Conservation (phyloP, 2,329 filamentous ascomycete species). For the Coniochaeta hoffmannii region DNA sequence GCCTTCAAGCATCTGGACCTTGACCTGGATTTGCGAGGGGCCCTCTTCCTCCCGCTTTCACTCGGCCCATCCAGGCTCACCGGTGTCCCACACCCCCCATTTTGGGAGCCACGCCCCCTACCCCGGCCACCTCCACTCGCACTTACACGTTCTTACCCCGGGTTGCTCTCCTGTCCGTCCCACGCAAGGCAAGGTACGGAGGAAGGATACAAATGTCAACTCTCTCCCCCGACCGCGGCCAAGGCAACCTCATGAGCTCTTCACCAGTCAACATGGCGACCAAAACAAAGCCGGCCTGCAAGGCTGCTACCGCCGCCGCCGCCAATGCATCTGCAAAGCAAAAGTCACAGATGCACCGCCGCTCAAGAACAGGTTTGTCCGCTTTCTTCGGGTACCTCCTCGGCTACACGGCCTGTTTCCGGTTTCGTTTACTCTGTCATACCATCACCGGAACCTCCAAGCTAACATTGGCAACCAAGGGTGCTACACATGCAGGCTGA, state of each 20-base stretch:
- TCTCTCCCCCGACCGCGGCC: slow-evolving; percentile 54
- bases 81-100: slow-evolving; percentile 5
- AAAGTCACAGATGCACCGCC: slow-evolving; percentile 82
- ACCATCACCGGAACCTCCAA: slow-evolving; percentile 9
- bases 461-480: slow-evolving; percentile 34
- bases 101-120: slow-evolving; percentile 12
- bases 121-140: slow-evolving; percentile 14
- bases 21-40: slow-evolving; percentile 23
- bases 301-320: slow-evolving; percentile 38
- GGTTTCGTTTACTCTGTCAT: slow-evolving; percentile 1
- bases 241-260: slow-evolving; percentile 37
- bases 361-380: slow-evolving; percentile 84
- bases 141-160: slow-evolving; percentile 21
- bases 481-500: slow-evolving; percentile 61
- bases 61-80: slow-evolving; percentile 24
- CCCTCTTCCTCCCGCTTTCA: slow-evolving; percentile 30
- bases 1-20: slow-evolving; percentile 24
- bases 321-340: slow-evolving; percentile 41
- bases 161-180: slow-evolving; percentile 14
- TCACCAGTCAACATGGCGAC: slow-evolving; percentile 52
- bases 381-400: slow-evolving; percentile 4
- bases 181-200: slow-evolving; percentile 35
- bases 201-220: slow-evolving; percentile 56
- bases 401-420: slow-evolving; percentile 10
- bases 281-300: slow-evolving; percentile 52